Base-by-base conservation (phyloP, 305 asterid genomes). In the Rubia peregrina region DNA sequence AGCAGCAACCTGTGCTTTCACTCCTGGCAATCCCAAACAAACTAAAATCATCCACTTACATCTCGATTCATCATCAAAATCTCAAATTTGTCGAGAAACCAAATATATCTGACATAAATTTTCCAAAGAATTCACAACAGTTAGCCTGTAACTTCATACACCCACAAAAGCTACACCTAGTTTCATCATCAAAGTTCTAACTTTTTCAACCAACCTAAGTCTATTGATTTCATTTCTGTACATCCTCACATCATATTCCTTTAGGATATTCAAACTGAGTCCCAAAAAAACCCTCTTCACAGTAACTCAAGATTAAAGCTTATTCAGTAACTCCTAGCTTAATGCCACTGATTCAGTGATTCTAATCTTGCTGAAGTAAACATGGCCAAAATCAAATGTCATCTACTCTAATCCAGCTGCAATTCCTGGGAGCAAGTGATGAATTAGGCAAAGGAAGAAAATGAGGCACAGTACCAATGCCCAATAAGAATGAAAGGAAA, bases 1-100 rank as follows among this genome's bases (percentile, higher is more conserved):
- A 1, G 89, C 71, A 7, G 90, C 88, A 77, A 87, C 90, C 85
- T 90, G 92, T 30, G 92, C 89, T 85, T 82, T 90, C 78, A 89
- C 76, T 67, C 89, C 96, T 88, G 79, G 55, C 36, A 74, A 22
- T 71, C 53, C 53, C n/a, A 40, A 33, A 64, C 30, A 6, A n/a
- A 64, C 44, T 6, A 3, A 63, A 63, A 9, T 63, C 24, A 42
- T 42, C 55, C 36, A 65, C 53, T 26, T 19, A 19, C 11, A 42
- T 30, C 21, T 64, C 68, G 38, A 40, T 2, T 61, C 65, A 48
- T 17, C 59, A 38, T 63, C 41, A 63, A 63, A 63, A n/a, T 14
- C 19, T 3, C 13, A 33, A 7, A 11, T 16, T 61, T 61, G 3
- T 61, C 67, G 33, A 61, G 67, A 33, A 61, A 33, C n/a, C 40